A percentile compares a stretch with the other conserved stretches of the same genome.
phyloP scores from a whole-genome alignment of 2,329 filamentous ascomycete genomes.

The Thelonectria blattea region DNA sequence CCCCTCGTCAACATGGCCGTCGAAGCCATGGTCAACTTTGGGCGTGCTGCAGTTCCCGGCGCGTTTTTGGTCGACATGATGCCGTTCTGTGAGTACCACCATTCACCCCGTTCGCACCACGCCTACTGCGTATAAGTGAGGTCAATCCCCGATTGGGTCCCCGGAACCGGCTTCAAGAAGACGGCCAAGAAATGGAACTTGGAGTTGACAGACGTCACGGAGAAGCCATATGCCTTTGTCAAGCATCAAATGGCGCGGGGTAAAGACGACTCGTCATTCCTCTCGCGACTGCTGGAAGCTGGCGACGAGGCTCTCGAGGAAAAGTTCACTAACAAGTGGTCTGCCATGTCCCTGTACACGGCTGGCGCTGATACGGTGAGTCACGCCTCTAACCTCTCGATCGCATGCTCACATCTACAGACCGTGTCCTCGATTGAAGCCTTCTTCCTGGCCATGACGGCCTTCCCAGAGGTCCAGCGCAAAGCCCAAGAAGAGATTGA shows the following conservation, averaged over 20 bases:
- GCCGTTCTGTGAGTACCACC: slow-evolving; percentile 23
- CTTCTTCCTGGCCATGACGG: slow-evolving; percentile 29
- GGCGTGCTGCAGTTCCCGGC: slow-evolving; percentile 20
- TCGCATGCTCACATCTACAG: not conserved
- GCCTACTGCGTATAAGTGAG: slow-evolving; percentile 5
- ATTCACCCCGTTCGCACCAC: not conserved
- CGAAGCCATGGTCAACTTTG: slow-evolving; percentile 27
- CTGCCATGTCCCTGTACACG: slow-evolving; percentile 28
- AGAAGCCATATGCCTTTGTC: slow-evolving; percentile 28
- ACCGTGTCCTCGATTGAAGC: slow-evolving; percentile 26
- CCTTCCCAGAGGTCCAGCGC: slow-evolving; percentile 20
- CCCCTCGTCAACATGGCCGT: slow-evolving; percentile 24
- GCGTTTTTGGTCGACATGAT: slow-evolving; percentile 29
- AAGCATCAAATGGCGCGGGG: slow-evolving; percentile 21
- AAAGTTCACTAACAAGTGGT: slow-evolving; percentile 27
- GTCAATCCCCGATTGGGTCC: slow-evolving; percentile 27
- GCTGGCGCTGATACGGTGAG: slow-evolving; percentile 31
- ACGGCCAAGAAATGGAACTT: slow-evolving; percentile 18
- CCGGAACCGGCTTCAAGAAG: slow-evolving; percentile 23
- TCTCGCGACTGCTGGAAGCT: slow-evolving; percentile 12
- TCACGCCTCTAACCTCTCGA: not conserved
- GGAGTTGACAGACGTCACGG: slow-evolving; percentile 9
- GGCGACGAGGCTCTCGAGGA: slow-evolving; percentile 21
- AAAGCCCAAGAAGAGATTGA: slow-evolving; percentile 33
- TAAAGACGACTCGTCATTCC: slow-evolving; percentile 20